Conservation (phyloP, 1,284 basidiomycete species). For the Trichosporon faecale region DNA sequence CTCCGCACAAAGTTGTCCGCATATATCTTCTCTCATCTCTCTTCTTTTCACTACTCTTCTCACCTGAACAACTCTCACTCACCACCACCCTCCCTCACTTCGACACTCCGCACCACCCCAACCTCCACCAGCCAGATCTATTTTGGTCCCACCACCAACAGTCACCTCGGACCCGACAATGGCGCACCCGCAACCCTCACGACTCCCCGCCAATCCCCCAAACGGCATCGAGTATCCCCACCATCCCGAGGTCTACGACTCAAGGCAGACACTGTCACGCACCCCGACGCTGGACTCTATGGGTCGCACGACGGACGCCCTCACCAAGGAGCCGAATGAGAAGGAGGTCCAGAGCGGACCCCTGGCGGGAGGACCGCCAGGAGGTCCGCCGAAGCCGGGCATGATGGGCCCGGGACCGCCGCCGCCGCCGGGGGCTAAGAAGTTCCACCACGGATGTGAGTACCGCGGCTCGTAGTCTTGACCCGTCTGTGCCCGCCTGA, state of each 20-base stretch:
- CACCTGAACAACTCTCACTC: too few relatives aligned
- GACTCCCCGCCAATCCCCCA: neutral
- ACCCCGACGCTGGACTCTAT: neutral
- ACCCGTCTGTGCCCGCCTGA: too few relatives aligned
- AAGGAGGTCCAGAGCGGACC: neutral
- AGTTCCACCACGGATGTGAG: constrained; percentile 30
- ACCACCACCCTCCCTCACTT: too few relatives aligned
- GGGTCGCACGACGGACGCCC: neutral
- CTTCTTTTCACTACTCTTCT: too few relatives aligned
- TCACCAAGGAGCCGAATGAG: neutral
- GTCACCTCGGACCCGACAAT: neutral
- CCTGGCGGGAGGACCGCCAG: neutral
- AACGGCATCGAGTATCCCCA: neutral
- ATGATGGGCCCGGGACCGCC: neutral
- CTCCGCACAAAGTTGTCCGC: too few relatives aligned
- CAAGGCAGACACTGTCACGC: neutral
- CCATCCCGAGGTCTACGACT: neutral
- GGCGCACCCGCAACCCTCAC: neutral
- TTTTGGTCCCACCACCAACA: too few relatives aligned
- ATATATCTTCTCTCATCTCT: too few relatives aligned
- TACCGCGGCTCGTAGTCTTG: neutral
- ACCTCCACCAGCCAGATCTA: too few relatives aligned
- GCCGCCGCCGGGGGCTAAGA: constrained; percentile 22
- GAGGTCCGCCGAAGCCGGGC: neutral
- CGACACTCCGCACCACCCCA: too few relatives aligned